Percentiles rank a stretch among this genome's conserved stretches.
These are phyloP conservation scores for Backusella liffmaniae DNA, from an alignment of 192 early-diverging fungal species.

Conservation along the genomic window DNA sequence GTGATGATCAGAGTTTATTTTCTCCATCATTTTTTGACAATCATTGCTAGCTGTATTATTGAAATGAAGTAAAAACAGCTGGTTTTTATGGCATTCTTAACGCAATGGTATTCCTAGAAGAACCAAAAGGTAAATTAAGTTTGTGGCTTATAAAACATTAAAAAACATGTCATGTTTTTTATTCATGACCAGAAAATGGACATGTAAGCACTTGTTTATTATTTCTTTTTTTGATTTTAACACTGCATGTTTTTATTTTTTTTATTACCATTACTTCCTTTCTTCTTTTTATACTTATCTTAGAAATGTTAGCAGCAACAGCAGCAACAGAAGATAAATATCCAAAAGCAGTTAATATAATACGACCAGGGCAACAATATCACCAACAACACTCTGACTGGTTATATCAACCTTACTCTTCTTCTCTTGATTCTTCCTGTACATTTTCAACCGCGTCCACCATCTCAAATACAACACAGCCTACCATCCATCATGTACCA, in stretches of 20 bases:
- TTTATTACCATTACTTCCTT: not conserved
- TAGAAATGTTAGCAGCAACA: not conserved
- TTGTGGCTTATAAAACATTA: not conserved
- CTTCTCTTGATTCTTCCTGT: not conserved
- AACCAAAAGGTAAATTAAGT: not conserved
- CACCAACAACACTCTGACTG: not conserved
- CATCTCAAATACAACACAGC: not conserved
- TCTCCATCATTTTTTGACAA: not conserved
- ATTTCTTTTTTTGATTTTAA: not conserved
- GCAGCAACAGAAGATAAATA: not conserved
- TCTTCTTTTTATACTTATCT: not conserved
- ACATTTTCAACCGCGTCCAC: constrained; percentile 6
- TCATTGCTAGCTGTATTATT: not conserved
- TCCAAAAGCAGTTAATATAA: not conserved
- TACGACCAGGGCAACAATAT: not conserved
- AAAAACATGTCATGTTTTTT: not conserved
- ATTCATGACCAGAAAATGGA: not conserved
- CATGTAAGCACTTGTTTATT: not conserved
- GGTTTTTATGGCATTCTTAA: not conserved
- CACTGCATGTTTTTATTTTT: not conserved
- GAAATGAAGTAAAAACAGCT: not conserved
- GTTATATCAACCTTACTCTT: not conserved
- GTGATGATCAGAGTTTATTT: not conserved
- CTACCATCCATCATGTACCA: not conserved
- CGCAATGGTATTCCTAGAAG: not conserved